Base-by-base conservation (phyloP, 2,329 filamentous ascomycete genomes). In the Exophiala sp. region DNA sequence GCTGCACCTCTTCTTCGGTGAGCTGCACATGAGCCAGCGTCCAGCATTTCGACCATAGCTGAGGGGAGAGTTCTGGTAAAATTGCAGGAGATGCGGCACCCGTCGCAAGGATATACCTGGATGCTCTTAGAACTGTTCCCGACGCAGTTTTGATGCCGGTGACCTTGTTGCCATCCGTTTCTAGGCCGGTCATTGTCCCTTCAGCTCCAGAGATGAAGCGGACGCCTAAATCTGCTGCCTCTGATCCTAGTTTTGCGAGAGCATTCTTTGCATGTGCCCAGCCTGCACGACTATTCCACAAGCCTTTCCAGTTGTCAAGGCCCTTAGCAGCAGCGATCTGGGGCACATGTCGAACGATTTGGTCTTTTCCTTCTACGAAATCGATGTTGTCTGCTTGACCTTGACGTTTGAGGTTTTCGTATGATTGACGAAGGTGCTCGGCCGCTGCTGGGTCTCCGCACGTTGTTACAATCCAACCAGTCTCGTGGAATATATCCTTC, bases 1-100 rank as follows among this genome's bases (percentile, higher is more conserved):
- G 47, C 14, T 49, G 24, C 18, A 43, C 47, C 38, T 63, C 61
- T 1, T 38, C 45, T n/a, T 53, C 47, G 2, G 53, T 47, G 9
- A 63, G 52, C n/a, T 59, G 55, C 33, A 63, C 61, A 42, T 62
- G 55, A 3, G 52, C 55, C 2, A 63, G 53, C 12, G 29, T 41
- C 20, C 54, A 48, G 12, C 49, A 54, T 46, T 54, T 60, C 2
- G 61, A 51, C 8, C 34, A 50, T 18, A 62, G 45, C 24, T 63
- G 60, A 10, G 18, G 39, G 14, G 12, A 41, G 6, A 41, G 39
- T 18, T 16, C 39, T 18, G 18, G 39, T 18, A 41, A 3, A 35
- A 35, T 35, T 35, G 33, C 33, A 9, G 33, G 33, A 9, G 33
- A 35, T 35, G 33, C 33, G 33, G 33, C 33, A 35, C 33, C 33